Conservation (phyloP, 805 yeast species). For the Lipomyces anomalus region DNA sequence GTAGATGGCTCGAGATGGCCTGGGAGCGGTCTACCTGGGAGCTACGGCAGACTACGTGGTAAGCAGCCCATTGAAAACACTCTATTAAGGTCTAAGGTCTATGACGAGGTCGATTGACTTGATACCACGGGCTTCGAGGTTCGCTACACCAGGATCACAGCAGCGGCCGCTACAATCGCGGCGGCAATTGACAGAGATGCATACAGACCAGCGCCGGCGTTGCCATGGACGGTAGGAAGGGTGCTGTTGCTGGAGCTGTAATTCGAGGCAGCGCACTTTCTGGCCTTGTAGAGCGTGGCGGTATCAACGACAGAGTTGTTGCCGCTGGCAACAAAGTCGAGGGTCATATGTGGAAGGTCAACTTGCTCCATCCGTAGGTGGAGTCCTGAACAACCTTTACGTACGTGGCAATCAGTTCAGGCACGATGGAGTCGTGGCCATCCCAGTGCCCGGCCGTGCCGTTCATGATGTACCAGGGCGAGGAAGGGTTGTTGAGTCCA, state of each 20-base stretch:
- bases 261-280: constrained; percentile 2
- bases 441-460: constrained; percentile 30
- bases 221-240: neutral
- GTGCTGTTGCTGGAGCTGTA: constrained; percentile 3
- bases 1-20: no score
- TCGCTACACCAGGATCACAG: no score
- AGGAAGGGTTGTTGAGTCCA: constrained; percentile 25
- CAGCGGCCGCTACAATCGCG: no score
- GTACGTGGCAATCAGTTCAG: neutral
- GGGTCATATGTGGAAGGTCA: constrained; percentile 29
- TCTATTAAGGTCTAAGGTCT: no score
- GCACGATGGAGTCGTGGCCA: constrained; percentile 22
- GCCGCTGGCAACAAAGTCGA: constrained; percentile 27
- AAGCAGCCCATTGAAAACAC: no score
- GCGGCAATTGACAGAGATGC: no score
- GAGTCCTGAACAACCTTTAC: constrained; percentile 3
- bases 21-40: no score
- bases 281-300: constrained; percentile 27
- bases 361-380: constrained; percentile 28
- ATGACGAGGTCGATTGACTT: no score
- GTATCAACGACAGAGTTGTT: constrained; percentile 25
- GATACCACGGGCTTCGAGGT: no score
- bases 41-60: no score
- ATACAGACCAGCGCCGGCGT: no score
- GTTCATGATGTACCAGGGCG: constrained; percentile 29